Percentiles rank a stretch among this genome's conserved stretches.
These are phyloP conservation scores for Cryphonectria parasitica DNA, from an alignment of 2,329 filamentous ascomycete species.

Conservation along the genomic window DNA sequence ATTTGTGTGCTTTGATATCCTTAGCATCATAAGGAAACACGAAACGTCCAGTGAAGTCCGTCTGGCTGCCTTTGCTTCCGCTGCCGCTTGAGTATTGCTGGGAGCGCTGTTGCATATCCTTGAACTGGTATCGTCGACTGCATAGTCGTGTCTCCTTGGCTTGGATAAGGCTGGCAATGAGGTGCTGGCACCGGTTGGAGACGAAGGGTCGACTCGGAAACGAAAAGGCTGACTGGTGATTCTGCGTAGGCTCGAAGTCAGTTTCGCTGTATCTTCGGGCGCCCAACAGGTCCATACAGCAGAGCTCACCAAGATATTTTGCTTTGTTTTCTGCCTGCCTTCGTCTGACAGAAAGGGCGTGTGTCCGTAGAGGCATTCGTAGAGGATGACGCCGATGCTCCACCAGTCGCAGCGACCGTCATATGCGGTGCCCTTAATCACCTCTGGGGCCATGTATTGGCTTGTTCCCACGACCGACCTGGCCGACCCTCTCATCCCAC, in stretches of 20 bases:
- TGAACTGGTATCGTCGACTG: conserved; percentile 72
- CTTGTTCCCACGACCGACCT: conserved; percentile 91
- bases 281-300: neutral
- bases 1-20: conserved; percentile 87
- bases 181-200: conserved; percentile 72
- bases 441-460: conserved; percentile 98
- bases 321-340: conserved; percentile 78
- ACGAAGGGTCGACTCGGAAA: conserved; percentile 72
- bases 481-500: conserved; percentile 72
- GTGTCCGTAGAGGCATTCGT: conserved; percentile 89
- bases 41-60: conserved; percentile 53
- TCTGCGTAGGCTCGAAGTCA: conserved; percentile 32
- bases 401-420: conserved; percentile 96
- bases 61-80: conserved; percentile 31
- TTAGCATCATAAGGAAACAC: conserved; percentile 85
- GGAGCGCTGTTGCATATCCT: conserved; percentile 51
- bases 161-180: conserved; percentile 73
- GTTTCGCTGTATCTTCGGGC: neutral
- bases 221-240: conserved; percentile 69
- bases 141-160: conserved; percentile 78
- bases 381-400: conserved; percentile 94
- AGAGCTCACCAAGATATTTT: conserved; percentile 73
- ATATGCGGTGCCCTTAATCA: conserved; percentile 79
- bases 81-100: conserved; percentile 28
- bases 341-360: conserved; percentile 88